phyloP scores from a whole-genome alignment of 805 yeast species.

The Saturnispora saitoi region DNA sequence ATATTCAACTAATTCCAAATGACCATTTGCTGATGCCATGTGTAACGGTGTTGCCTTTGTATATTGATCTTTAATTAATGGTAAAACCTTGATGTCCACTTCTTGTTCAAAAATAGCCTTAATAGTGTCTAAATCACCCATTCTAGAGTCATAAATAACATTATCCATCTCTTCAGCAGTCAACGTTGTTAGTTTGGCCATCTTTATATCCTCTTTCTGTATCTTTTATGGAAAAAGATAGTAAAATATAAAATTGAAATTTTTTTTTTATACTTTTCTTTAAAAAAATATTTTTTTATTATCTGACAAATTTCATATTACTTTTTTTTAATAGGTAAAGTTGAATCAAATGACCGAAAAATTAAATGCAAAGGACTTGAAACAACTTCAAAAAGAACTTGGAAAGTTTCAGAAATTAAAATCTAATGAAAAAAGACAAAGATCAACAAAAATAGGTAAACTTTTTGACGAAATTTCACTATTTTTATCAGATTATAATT shows the following conservation, averaged over 20 bases:
- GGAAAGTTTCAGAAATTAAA: slow-evolving; percentile 19
- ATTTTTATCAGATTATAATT: slow-evolving; percentile 12
- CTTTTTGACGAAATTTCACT: slow-evolving; percentile 24
- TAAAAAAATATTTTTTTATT: not conserved
- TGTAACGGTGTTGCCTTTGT: slow-evolving; percentile 75
- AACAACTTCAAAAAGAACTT: slow-evolving; percentile 19
- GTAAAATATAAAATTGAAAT: too few relatives aligned
- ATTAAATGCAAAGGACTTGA: slow-evolving; percentile 7
- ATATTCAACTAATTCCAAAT: slow-evolving; percentile 55
- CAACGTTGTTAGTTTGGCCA: slow-evolving; percentile 26
- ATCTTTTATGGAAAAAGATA: not conserved
- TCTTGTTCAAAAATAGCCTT: slow-evolving; percentile 54
- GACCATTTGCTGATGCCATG: slow-evolving; percentile 96
- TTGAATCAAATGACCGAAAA: not conserved
- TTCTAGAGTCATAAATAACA: slow-evolving; percentile 75
- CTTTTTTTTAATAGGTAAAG: not conserved
- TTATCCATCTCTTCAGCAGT: slow-evolving; percentile 76
- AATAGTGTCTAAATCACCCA: slow-evolving; percentile 75
- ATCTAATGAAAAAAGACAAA: slow-evolving; percentile 17
- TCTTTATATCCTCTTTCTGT: slow-evolving; percentile 6
- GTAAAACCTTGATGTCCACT: slow-evolving; percentile 36
- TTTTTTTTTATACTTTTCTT: too few relatives aligned
- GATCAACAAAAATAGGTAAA: slow-evolving; percentile 27
- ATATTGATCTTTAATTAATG: slow-evolving; percentile 49
- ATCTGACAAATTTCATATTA: not conserved